Conservation (phyloP, 2,329 filamentous ascomycete genomes). For the Hymenoscyphus albidus region DNA sequence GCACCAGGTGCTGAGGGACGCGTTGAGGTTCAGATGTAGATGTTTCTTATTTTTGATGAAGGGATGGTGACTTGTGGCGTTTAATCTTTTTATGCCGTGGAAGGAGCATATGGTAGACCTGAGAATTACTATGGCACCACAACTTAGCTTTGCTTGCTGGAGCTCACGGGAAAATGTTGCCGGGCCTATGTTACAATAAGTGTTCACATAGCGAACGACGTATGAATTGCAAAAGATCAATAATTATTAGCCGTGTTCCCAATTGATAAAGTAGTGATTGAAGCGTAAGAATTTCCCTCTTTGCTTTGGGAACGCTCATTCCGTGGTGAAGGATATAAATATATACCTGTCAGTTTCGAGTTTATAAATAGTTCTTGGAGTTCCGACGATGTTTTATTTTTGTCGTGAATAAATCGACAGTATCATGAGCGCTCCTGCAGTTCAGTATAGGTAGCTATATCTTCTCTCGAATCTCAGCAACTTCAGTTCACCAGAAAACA, state of each 20-base stretch:
- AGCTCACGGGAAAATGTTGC: conserved; percentile 3
- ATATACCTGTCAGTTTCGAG: too few species aligned
- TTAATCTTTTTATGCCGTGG: conserved; percentile 13
- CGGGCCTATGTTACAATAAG: conserved; percentile 13
- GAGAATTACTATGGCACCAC: conserved; percentile 12
- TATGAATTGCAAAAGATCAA: conserved; percentile 7
- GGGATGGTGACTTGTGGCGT: conserved; percentile 12
- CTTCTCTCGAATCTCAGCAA: too few species aligned
- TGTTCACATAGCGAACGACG: conserved; percentile 15
- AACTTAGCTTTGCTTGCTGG: neutral
- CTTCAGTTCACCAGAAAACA: too few species aligned
- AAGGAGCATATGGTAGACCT: conserved; percentile 15
- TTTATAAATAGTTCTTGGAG: too few species aligned
- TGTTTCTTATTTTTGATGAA: conserved; percentile 12
- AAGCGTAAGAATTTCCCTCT: too few species aligned
- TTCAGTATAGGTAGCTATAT: too few species aligned
- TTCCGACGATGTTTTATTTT: too few species aligned
- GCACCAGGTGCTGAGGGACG: conserved; percentile 74
- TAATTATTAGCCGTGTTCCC: neutral
- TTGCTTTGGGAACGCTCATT: too few species aligned
- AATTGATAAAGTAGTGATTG: neutral
- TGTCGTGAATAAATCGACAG: too few species aligned
- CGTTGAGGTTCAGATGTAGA: conserved; percentile 76
- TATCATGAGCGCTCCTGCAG: too few species aligned
- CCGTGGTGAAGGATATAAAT: too few species aligned